Evolutionary conservation across 108 stramenopile species (phyloP), one percentile per base, ranked within the genome.

Genomic region (Cyclotella baltica): DNA sequence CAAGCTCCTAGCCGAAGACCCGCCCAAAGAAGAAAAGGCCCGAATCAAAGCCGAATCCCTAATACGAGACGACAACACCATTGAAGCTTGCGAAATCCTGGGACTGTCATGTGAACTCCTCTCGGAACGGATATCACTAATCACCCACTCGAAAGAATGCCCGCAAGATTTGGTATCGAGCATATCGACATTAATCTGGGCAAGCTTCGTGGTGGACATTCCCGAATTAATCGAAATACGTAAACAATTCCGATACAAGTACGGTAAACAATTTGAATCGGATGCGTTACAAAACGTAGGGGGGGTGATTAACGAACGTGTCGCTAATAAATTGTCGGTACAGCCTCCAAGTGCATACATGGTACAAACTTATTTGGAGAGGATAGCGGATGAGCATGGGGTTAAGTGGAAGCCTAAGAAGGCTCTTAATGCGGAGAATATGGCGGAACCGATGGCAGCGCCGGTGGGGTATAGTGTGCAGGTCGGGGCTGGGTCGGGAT

Each of bases 21-120:
- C 95, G 11, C 92, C 95, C 43, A 88, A 89, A 61, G 96, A 97
- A 69, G 96, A 96, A 72, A 96, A 94, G 76, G 96, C 96, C 11
- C 79, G 88, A n/a, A 97, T 97, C 77, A 85, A 84, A 38, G 93
- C 93, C 48, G 94, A 97, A 72, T 84, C 93, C 3, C 73, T 97
- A 13, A 97, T 95, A 74, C 88, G 93, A 10, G 96, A 96, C 34
- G 96, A 97, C 67, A 75, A 88, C 72, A 86, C 92, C 53, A 82
- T 97, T 34, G 93, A 97, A 76, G 96, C 96, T 0, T 95, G 92
- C 57, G 94, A 94, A 53, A 94, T 97, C 34, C 59, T 97, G 15
- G 79, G 85, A 46, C 76, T 97, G 4, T 76, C 81, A 5, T 97
- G 96, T 61, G 93, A 96, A 67, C 62, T 97, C n/a, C 58, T 97